Base-by-base conservation (phyloP, 257 asterid species). In the Parsonsia alboflavescens region DNA sequence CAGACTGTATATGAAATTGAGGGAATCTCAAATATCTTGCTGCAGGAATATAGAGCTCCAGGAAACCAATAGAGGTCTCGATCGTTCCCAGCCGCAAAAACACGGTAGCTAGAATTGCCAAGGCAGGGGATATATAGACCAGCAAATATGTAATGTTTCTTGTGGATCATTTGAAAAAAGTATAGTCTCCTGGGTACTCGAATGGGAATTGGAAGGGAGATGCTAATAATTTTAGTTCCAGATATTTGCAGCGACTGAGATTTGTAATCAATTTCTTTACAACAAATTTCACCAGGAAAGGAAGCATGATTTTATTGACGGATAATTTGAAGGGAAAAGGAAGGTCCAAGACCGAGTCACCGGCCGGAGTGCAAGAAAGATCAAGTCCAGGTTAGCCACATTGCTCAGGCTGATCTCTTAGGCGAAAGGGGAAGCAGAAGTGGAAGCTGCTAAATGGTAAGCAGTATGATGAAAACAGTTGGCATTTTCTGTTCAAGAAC, bases 341-440 rank as follows among this genome's bases (percentile, higher is more conserved):
- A 5, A 28, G 64, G 16, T 75, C 79, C 74, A 75, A 41, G 45
- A 75, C 69, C 0, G 79, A 68, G 9, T 75, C 70, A 0, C 46
- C 10, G 12, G 2, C 70, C 28, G 68, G 68, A 16, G 49, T 66
- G 71, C n/a, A n/a, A n/a, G n/a, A n/a, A n/a, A n/a, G n/a, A n/a
- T 68, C 68, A 67, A 67, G 54, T 22, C 58, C 69, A 22, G 68
- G 74, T 58, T 75, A 67, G 57, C 39, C 68, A 67, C 69, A 67
- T 7, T 75, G 69, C 57, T 41, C 21, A 16, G 48, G 75, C 0
- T 24, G 56, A 28, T 36, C 69, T 58, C 13, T 72, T 15, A 72
- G 68, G 5, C 57, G 12, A 52, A 72, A 58, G 57, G 68, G 76
- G 41, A 72, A 72, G 58, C 22, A 12, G 68, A 22, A 13, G 68